Percentiles rank a stretch among this genome's conserved stretches.
These are phyloP conservation scores for Hyaloperonospora arabidopsidis DNA, from an alignment of 352 stramenopile species.

Conservation along the genomic window DNA sequence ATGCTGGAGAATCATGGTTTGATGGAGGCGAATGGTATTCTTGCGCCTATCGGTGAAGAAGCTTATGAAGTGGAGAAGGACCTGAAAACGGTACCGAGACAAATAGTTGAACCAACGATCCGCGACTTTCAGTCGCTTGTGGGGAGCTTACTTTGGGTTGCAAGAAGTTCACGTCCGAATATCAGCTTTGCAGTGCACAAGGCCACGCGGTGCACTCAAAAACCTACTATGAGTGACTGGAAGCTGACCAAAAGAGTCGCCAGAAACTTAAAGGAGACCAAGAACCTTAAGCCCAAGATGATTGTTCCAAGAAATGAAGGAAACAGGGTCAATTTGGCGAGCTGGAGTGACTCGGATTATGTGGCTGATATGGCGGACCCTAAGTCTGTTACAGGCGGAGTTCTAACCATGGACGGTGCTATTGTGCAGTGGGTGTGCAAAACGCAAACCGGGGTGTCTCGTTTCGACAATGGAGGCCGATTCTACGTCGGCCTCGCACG, in stretches of 20 bases:
- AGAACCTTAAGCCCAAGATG: not conserved
- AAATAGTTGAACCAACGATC: slow-evolving; percentile 6
- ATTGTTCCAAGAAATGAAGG: not conserved
- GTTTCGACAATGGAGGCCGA: not conserved
- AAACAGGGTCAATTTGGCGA: not conserved
- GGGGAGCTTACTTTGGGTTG: slow-evolving; percentile 23
- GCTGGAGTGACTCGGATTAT: slow-evolving; percentile 3
- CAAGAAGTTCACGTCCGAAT: slow-evolving; percentile 12
- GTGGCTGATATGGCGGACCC: not conserved
- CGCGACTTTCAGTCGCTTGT: slow-evolving; percentile 27
- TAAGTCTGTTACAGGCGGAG: slow-evolving; percentile 1
- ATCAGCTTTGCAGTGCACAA: not conserved
- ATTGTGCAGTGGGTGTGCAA: slow-evolving; percentile 6
- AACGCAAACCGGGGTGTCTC: not conserved
- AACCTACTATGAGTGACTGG: not conserved
- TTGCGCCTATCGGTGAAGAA: slow-evolving; percentile 2
- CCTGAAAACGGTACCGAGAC: no score
- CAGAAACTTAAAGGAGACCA: slow-evolving; percentile 1
- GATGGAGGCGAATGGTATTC: slow-evolving; percentile 15
- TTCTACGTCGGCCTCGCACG: no score
- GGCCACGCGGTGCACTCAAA: not conserved
- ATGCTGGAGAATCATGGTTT: slow-evolving; percentile 8
- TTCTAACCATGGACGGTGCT: slow-evolving; percentile 2
- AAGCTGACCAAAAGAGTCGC: not conserved
- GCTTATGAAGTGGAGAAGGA: not conserved